phyloP scores from a whole-genome alignment of 495 filamentous ascomycete species.

The Aeminium ludgeri region DNA sequence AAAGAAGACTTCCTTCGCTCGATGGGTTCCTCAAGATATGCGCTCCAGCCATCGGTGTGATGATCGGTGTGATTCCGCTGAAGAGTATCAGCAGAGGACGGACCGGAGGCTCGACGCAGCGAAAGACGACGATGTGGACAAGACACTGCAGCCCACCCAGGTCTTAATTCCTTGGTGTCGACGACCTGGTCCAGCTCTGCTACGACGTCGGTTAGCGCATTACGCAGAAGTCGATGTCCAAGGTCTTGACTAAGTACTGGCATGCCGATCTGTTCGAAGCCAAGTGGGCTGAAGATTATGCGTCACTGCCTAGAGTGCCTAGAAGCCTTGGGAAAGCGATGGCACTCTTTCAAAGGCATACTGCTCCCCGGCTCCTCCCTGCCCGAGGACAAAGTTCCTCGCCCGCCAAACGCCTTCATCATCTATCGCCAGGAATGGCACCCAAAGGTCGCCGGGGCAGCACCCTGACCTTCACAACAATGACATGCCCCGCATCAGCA shows the following conservation, averaged over 20 bases:
- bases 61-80: background rate
- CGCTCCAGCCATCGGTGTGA: background rate
- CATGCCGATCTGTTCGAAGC: slow-evolving; percentile 3
- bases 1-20: no score
- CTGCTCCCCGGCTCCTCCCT: no score
- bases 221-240: background rate
- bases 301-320: background rate
- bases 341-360: background rate
- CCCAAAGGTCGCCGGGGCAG: slow-evolving; percentile 4
- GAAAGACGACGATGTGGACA: background rate
- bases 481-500: slow-evolving; percentile 22
- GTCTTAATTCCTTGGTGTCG: background rate
- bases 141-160: background rate
- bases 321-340: slow-evolving; percentile 5
- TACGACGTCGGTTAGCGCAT: background rate
- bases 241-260: slow-evolving; percentile 7
- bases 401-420: slow-evolving; percentile 15
- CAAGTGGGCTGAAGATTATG: no score
- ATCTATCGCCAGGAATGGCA: slow-evolving; percentile 14
- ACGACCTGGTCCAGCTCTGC: background rate
- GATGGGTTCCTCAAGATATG: background rate
- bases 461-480: slow-evolving; percentile 15
- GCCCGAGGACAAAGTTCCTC: slow-evolving; percentile 10
- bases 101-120: background rate
- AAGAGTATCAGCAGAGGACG: background rate